A percentile compares a stretch with the other conserved stretches of the same genome.
Evolutionary conservation across 2,329 filamentous ascomycete genomes (phyloP).

Genomic region (Apiospora koreana): DNA sequence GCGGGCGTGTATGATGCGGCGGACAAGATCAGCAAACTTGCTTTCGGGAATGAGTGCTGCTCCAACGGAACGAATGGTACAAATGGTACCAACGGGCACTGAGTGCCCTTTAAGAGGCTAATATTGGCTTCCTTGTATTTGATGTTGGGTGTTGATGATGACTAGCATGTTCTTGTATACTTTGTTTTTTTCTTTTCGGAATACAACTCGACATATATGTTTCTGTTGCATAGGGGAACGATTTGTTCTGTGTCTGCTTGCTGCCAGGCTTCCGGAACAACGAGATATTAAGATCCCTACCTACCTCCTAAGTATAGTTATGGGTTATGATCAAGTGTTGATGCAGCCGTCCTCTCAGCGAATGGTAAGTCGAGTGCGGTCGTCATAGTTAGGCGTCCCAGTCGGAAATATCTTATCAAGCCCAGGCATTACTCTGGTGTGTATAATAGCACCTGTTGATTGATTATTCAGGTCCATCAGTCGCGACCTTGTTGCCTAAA

Average conservation of each 20-base stretch:
- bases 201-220: not conserved
- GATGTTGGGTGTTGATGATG: not conserved
- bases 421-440: not conserved
- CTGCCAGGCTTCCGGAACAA: too few species aligned
- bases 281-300: too few species aligned
- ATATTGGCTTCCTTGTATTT: not conserved
- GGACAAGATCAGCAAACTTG: constrained; percentile 31
- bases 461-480: not conserved
- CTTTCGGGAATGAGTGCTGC: constrained; percentile 23
- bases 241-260: not conserved
- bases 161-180: not conserved
- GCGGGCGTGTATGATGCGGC: constrained; percentile 32
- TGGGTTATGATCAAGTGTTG: too few species aligned
- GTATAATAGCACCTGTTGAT: not conserved
- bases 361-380: too few species aligned
- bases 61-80: constrained; percentile 10
- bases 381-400: too few species aligned
- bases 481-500: too few species aligned
- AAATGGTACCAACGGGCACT: not conserved
- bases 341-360: too few species aligned
- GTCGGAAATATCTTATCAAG: too few species aligned
- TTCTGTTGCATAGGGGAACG: not conserved
- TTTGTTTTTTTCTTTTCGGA: not conserved
- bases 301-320: too few species aligned
- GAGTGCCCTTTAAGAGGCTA: constrained; percentile 42